Percentiles rank a stretch among this genome's conserved stretches.
These are phyloP conservation scores for Chlorella sp. DNA, from an alignment of 139 green algal species.

Conservation along the genomic window DNA sequence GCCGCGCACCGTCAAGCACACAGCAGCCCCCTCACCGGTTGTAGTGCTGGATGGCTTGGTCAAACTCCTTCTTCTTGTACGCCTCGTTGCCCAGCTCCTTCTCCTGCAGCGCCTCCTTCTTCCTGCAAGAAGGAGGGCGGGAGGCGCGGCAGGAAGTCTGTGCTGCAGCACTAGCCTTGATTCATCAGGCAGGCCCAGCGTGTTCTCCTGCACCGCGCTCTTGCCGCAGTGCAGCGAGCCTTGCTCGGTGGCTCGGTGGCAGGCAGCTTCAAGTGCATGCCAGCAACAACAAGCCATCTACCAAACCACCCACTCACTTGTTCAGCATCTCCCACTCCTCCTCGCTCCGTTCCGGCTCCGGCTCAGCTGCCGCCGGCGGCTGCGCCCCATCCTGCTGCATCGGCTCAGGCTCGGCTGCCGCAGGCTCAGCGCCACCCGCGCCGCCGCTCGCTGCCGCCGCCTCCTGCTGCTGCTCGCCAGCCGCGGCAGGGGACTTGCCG, in stretches of 20 bases:
- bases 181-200: no score
- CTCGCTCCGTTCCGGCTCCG: slow-evolving; percentile 38
- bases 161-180: no score
- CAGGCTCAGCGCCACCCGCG: background rate
- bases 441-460: background rate
- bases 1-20: no score
- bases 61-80: slow-evolving; percentile 97
- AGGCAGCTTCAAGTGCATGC: no score
- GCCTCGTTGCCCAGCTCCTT: slow-evolving; percentile 94
- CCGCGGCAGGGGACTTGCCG: background rate
- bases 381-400: slow-evolving; percentile 36
- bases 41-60: slow-evolving; percentile 90
- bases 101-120: slow-evolving; percentile 60
- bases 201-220: no score
- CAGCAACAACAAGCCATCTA: no score
- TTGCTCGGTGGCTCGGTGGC: no score
- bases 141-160: no score
- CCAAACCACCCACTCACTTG: background rate
- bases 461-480: background rate
- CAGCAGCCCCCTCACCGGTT: no score
- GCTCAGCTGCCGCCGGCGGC: slow-evolving; percentile 19
- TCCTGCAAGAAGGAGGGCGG: background rate
- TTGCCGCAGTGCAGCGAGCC: no score
- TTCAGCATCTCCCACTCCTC: slow-evolving; percentile 41
- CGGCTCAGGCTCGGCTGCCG: background rate